Evolutionary conservation across 2,329 filamentous ascomycete species (phyloP), one percentile per base, ranked within the genome.

Genomic region (Trichoderma hamatum): DNA sequence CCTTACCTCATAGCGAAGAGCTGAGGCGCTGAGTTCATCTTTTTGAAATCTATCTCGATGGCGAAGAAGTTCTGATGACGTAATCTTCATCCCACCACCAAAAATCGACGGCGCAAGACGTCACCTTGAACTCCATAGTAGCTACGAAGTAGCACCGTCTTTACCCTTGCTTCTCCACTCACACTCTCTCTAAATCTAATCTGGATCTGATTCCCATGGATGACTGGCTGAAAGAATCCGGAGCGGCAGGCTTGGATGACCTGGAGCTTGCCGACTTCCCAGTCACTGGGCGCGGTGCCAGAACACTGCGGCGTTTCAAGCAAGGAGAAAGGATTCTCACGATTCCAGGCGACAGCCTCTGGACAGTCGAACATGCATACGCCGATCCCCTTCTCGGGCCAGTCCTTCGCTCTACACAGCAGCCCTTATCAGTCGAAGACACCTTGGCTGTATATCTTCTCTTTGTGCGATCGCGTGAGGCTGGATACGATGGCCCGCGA

Each of bases 251-350:
- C 72, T 63, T 78, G 71, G 73, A 75, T 59, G 71, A 71, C 72
- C 70, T 79, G 56, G 73, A 78, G 72, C 71, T 79, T 67, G 75
- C 75, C 65, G 72, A 78, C 39, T 79, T 79, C 70, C 74, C 75
- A 19, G 69, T 66, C 70, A 78, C 74, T 26, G 78, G 77, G 71
- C 77, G 77, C 54, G 77, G 77, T 69, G 73, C 76, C 70, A 75
- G 67, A 73, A 70, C 76, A 70, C 71, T 72, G 66, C 73, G 72
- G 58, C 54, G n/a, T 59, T 78, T 78, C 73, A 78, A 76, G 67
- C 70, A 75, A 73, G 76, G 76, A 70, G 76, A 79, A 72, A 71
- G 59, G 58, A 76, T 79, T 71, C 75, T 79, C 69, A 78, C 76
- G 69, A 76, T 78, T 68, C 77, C 77, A 71, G 70, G 66, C 34